Conservation (phyloP, 2,329 filamentous ascomycete species). For the Verticillium longisporum region DNA sequence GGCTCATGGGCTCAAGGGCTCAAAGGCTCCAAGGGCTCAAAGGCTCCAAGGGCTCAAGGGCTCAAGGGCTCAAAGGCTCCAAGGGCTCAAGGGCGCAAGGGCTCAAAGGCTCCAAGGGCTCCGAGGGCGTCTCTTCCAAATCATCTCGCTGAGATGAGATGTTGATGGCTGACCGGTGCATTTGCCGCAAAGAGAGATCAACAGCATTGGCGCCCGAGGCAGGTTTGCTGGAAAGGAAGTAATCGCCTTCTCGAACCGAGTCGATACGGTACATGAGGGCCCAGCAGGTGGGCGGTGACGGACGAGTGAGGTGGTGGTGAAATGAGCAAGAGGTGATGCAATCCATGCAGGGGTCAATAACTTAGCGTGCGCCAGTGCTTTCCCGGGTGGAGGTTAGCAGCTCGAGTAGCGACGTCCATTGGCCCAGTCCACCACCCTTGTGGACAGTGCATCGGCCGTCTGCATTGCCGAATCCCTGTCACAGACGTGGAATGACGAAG, state of each 20-base stretch:
- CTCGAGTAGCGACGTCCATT: not conserved
- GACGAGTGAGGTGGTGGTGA: not conserved
- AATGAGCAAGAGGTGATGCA: slow-evolving; percentile 11
- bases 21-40: no score
- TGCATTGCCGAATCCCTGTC: not conserved
- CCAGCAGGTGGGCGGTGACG: not conserved
- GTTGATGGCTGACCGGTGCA: no score
- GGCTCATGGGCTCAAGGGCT: no score
- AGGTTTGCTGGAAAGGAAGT: no score
- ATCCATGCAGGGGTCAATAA: slow-evolving; percentile 10
- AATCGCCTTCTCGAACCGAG: not conserved
- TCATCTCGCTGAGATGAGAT: no score
- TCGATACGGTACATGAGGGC: not conserved
- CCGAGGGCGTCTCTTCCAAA: no score
- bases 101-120: no score
- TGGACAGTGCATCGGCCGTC: not conserved
- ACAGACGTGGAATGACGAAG: slow-evolving; percentile 2
- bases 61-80: no score
- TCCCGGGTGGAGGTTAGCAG: not conserved
- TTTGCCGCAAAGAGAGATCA: no score
- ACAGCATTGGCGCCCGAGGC: no score
- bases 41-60: no score
- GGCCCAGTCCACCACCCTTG: not conserved
- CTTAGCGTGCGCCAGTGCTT: not conserved
- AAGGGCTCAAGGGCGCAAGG: no score